These are phyloP conservation scores for Xylaria sp. DNA, from an alignment of 2,329 filamentous ascomycete species.

Conservation along the genomic window DNA sequence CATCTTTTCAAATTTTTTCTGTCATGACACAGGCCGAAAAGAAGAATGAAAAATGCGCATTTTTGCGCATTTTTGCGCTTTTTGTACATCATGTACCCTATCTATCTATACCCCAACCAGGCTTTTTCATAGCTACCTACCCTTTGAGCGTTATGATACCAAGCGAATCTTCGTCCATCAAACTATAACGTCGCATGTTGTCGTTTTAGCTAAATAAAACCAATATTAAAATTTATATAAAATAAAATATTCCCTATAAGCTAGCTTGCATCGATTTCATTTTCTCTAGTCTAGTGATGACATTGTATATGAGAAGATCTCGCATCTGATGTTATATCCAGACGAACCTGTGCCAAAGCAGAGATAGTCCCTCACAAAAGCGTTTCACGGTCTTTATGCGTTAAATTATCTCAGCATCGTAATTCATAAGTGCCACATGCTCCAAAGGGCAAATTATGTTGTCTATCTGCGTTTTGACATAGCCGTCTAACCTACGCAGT, in stretches of 20 bases:
- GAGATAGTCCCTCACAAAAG: no score
- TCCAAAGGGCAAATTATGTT: no score
- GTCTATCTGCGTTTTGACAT: conserved; percentile 8
- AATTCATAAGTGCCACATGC: no score
- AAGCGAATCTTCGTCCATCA: neutral
- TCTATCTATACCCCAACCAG: neutral
- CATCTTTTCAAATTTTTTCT: neutral
- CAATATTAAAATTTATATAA: neutral
- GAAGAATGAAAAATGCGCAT: neutral
- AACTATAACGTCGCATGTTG: neutral
- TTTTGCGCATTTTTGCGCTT: neutral
- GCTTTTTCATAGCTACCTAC: neutral
- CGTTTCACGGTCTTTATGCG: no score
- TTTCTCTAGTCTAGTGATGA: no score
- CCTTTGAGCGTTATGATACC: conserved; percentile 22
- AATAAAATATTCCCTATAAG: conserved; percentile 1
- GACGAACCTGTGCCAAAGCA: no score
- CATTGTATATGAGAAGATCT: no score
- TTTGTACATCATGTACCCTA: conserved; percentile 16
- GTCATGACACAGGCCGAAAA: neutral
- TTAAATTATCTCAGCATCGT: neutral
- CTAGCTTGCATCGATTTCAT: no score
- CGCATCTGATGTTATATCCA: no score
- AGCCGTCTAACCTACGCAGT: conserved; percentile 19
- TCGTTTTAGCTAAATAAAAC: conserved; percentile 3